These are phyloP conservation scores for Globisporangium parvum DNA, from an alignment of 352 stramenopile species.

Conservation along the genomic window DNA sequence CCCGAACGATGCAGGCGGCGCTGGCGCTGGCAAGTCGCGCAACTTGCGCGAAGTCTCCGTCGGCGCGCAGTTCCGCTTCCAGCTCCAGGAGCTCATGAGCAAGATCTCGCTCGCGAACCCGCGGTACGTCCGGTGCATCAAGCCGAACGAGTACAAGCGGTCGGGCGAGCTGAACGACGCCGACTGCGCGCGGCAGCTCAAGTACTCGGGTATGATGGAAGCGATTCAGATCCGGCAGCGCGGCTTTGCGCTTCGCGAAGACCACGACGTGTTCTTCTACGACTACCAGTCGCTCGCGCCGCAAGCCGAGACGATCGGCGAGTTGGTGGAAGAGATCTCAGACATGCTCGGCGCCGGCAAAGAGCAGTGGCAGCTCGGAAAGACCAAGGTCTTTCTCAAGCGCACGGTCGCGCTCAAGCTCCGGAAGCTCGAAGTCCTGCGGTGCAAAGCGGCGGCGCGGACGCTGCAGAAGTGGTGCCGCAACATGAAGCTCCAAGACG, in stretches of 20 bases:
- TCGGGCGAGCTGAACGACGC: slow-evolving; percentile 71
- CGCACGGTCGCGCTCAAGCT: slow-evolving; percentile 74
- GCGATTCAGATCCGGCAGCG: slow-evolving; percentile 87
- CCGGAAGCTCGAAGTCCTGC: slow-evolving; percentile 72
- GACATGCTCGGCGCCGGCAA: slow-evolving; percentile 81
- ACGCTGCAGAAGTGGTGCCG: slow-evolving; percentile 81
- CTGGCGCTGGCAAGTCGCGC: slow-evolving; percentile 59
- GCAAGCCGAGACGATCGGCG: slow-evolving; percentile 77
- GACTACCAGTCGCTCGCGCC: slow-evolving; percentile 84
- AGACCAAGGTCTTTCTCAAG: slow-evolving; percentile 87
- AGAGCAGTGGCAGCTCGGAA: slow-evolving; percentile 86
- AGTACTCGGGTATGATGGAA: slow-evolving; percentile 91
- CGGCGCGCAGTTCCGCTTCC: slow-evolving; percentile 84
- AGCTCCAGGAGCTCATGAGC: slow-evolving; percentile 85
- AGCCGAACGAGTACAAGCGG: slow-evolving; percentile 84
- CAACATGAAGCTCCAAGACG: slow-evolving; percentile 53
- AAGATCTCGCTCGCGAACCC: slow-evolving; percentile 87
- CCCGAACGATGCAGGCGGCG: slow-evolving; percentile 32
- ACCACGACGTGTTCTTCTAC: slow-evolving; percentile 90
- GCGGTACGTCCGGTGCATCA: slow-evolving; percentile 86
- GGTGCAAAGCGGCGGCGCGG: slow-evolving; percentile 75
- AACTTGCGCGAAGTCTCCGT: slow-evolving; percentile 85
- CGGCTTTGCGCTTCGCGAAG: slow-evolving; percentile 81
- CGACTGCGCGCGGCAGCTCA: slow-evolving; percentile 83
- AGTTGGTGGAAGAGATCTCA: slow-evolving; percentile 82